These are phyloP conservation scores for Sugiyamaella neomexicana DNA, from an alignment of 1,139 yeast genomes.

Conservation along the genomic window DNA sequence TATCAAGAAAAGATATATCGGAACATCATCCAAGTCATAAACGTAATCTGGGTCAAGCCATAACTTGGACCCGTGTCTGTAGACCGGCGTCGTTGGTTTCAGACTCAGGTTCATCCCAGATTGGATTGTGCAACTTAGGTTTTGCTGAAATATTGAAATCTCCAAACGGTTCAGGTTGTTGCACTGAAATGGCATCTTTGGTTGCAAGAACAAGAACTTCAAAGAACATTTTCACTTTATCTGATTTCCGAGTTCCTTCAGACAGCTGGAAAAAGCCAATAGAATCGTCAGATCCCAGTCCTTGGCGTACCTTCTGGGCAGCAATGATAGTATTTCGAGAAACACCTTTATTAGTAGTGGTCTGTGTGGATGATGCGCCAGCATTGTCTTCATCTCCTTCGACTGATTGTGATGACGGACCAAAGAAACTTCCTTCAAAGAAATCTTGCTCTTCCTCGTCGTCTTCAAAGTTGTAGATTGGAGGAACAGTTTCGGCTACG, in stretches of 20 bases:
- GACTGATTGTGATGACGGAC: conserved; percentile 6
- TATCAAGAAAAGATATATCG: neutral
- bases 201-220: conserved; percentile 83
- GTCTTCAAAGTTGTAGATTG: neutral
- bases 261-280: conserved; percentile 26
- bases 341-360: conserved; percentile 30
- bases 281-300: conserved; percentile 32
- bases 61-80: neutral
- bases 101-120: conserved; percentile 11
- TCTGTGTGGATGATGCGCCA: neutral
- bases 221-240: conserved; percentile 60
- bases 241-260: conserved; percentile 26
- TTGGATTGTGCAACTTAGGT: conserved; percentile 16
- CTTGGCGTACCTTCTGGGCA: conserved; percentile 51
- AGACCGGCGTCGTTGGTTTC: neutral
- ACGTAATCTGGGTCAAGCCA: neutral
- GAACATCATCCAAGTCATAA: conserved; percentile 3
- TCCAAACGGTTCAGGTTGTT: conserved; percentile 63
- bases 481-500: neutral
- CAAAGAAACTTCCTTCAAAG: conserved; percentile 8
- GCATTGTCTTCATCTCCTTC: neutral
- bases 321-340: conserved; percentile 57
- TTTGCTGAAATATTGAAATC: conserved; percentile 57
- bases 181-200: conserved; percentile 62
- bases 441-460: conserved; percentile 17